A percentile compares a stretch with the other conserved stretches of the same genome.
Evolutionary conservation across 805 yeast species (phyloP).

Genomic region (Lachancea mirantina): DNA sequence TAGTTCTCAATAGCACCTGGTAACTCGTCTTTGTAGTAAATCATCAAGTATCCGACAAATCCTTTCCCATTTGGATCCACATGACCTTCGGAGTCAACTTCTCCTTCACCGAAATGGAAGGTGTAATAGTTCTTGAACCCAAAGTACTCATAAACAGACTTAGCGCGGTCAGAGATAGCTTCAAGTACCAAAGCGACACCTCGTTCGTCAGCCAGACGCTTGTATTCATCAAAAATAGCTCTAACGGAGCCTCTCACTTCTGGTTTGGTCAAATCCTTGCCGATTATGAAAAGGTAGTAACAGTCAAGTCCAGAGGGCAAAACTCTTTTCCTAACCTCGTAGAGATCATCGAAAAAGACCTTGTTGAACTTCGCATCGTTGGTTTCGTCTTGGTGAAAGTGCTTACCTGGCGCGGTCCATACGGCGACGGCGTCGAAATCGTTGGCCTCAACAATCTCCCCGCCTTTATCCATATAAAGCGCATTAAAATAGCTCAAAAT

Average conservation of each 20-base stretch:
- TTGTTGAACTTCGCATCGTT: conserved; percentile 26
- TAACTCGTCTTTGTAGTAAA: conserved; percentile 25
- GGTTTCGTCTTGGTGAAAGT: conserved; percentile 21
- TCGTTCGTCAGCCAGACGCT: conserved; percentile 25
- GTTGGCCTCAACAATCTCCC: conserved; percentile 28
- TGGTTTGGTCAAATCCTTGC: conserved; percentile 26
- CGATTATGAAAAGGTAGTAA: conserved; percentile 30
- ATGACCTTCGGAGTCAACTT: conserved; percentile 25
- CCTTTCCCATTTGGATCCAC: conserved; percentile 28
- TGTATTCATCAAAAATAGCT: conserved; percentile 25
- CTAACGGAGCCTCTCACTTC: conserved; percentile 29
- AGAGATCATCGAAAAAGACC: conserved; percentile 23
- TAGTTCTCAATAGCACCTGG: conserved; percentile 10
- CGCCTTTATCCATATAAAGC: conserved; percentile 26
- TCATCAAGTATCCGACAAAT: conserved; percentile 28
- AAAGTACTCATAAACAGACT: conserved; percentile 29
- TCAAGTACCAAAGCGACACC: conserved; percentile 30
- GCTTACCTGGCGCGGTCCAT: conserved; percentile 24
- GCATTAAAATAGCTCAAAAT: conserved; percentile 21
- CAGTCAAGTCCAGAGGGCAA: conserved; percentile 25
- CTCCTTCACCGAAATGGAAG: conserved; percentile 28
- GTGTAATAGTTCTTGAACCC: conserved; percentile 27
- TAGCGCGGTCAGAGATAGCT: conserved; percentile 30
- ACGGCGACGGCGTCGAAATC: conserved; percentile 31
- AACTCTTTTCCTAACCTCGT: conserved; percentile 16